Percentiles rank a stretch among this genome's conserved stretches.
Conservation (phyloP, 768 basidiomycete genomes). For the Kwoniella dendrophila region DNA sequence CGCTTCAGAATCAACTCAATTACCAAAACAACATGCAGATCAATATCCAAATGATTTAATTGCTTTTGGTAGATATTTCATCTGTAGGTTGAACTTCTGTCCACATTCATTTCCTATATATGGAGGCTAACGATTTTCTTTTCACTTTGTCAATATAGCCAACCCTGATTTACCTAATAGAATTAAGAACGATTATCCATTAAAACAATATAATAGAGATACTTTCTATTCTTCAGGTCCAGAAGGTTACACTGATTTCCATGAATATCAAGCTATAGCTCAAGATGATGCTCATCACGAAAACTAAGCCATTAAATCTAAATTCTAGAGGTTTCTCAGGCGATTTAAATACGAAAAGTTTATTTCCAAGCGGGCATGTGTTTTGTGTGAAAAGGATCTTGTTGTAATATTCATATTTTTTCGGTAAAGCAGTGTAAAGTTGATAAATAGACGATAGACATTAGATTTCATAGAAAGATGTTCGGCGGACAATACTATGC, state of each 20-base stretch:
- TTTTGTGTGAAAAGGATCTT: too few relatives aligned
- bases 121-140: neutral
- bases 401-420: too few relatives aligned
- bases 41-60: constrained; percentile 23
- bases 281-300: constrained; percentile 14
- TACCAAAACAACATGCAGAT: constrained; percentile 16
- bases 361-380: too few relatives aligned
- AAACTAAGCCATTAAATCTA: neutral
- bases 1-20: neutral
- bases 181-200: constrained; percentile 20
- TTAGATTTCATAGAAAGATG: too few relatives aligned
- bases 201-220: constrained; percentile 23
- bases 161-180: constrained; percentile 29
- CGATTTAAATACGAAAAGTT: too few relatives aligned
- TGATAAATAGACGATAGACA: too few relatives aligned
- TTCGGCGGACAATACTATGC: too few relatives aligned
- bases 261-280: constrained; percentile 12
- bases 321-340: too few relatives aligned
- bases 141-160: constrained; percentile 4
- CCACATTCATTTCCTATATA: neutral
- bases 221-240: constrained; percentile 25
- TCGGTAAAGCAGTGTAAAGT: too few relatives aligned
- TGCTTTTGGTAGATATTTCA: constrained; percentile 25
- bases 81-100: constrained; percentile 28
- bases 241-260: constrained; percentile 20